Percentiles rank a stretch among this genome's conserved stretches.
phyloP scores from a whole-genome alignment of 2,329 filamentous ascomycete species.

The Clonostachys solani region DNA sequence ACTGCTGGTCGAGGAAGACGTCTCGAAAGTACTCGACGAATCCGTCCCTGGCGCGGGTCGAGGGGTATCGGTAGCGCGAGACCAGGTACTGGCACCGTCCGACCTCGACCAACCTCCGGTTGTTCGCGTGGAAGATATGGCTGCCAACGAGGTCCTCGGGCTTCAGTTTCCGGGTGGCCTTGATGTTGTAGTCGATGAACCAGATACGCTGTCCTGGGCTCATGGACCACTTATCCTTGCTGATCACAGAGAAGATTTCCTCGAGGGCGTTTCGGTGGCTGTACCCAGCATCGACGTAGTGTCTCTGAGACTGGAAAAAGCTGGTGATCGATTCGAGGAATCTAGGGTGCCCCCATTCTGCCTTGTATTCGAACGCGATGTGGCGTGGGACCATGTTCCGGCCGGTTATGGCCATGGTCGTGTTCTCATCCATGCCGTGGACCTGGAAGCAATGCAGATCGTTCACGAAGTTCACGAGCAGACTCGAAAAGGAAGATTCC shows the following conservation, averaged over 20 bases:
- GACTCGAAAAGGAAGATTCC: neutral
- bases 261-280: neutral
- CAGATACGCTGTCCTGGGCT: neutral
- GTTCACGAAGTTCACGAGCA: neutral
- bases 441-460: neutral
- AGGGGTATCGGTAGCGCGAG: no score
- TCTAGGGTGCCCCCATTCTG: neutral
- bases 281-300: neutral
- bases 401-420: neutral
- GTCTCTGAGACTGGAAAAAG: neutral
- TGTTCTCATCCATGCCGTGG: neutral
- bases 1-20: no score
- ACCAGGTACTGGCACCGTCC: no score
- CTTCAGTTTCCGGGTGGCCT: neutral
- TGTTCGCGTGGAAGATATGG: no score
- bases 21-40: no score
- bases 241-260: neutral
- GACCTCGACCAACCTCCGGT: no score
- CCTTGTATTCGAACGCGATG: neutral
- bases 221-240: neutral
- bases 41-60: no score
- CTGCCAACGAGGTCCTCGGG: no score
- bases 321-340: neutral
- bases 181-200: neutral
- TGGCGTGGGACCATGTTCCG: neutral